Base-by-base conservation (phyloP, 192 early-diverging fungal genomes). In the Powellomyces hirtus region DNA sequence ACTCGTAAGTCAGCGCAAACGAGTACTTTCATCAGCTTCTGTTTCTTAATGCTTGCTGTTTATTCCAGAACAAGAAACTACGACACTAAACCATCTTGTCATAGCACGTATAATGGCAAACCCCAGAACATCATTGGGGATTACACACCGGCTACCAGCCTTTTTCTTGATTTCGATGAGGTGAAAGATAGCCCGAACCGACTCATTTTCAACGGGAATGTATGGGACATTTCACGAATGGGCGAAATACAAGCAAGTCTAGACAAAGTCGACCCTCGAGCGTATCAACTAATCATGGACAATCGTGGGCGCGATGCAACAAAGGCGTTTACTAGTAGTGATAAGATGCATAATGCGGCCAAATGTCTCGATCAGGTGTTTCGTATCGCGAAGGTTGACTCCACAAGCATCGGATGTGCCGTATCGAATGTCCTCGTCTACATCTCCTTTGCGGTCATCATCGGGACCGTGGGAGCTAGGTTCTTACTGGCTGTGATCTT, bases 311-410 rank as follows among this genome's bases (percentile, higher is more conserved):
- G 77, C 27, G 87, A 89, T 64, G 60, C 68, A 11, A 72, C 73
- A 20, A 52, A 58, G 11, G 61, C 40, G 5, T 62, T 72, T 0
- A 8, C 34, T 2, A 16, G 38, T n/a, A 0, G 16, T 20, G 55
- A 57, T 7, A 59, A 44, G 29, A 31, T 66, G 14, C 45, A 61
- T 26, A 36, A 35, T 2, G 46, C 71, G 40, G 91, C 84, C 49
- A 79, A 85, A 44, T 96, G 94, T 67, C 76, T 94, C 68, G 74
- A 81, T 13, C 92, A 94, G 24, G 81, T 90, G 49, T 85, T 92
- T 81, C 83, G 88, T 59, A 88, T 94, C 29, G 94, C 92, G 0
- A 84, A 82, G 1, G 74, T 97, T 51, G 93, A 97, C 70, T 78
- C 87, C 22, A 83, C 83, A 38, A 86, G 88, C 2, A 73, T 90